A percentile compares a stretch with the other conserved stretches of the same genome.
phyloP scores from a whole-genome alignment of 163 green algal species.

The Chlorella variabilis region DNA sequence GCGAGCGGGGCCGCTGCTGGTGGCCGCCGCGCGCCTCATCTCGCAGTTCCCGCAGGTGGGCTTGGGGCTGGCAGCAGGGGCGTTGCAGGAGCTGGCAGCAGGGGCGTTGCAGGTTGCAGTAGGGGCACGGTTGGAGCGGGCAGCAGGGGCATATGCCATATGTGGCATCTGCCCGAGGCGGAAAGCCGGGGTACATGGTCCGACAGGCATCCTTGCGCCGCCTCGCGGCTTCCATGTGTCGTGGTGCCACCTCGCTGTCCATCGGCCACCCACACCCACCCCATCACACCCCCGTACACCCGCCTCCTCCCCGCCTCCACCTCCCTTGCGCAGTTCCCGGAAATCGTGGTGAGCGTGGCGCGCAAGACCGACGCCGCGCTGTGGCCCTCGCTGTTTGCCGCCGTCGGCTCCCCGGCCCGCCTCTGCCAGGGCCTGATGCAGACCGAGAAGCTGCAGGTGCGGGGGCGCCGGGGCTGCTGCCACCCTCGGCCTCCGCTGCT shows the following conservation, averaged over 20 bases:
- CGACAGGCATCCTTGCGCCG: no score
- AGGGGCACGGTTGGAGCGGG: no score
- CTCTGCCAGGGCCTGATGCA: conserved; percentile 78
- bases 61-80: no score
- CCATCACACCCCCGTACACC: background rate
- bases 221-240: no score
- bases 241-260: no score
- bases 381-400: conserved; percentile 90
- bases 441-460: conserved; percentile 58
- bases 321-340: conserved; percentile 45
- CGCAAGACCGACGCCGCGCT: conserved; percentile 90
- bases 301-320: background rate
- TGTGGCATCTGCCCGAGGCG: no score
- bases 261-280: background rate
- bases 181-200: no score
- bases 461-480: no score
- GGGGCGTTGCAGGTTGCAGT: no score
- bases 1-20: conserved; percentile 50
- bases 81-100: no score
- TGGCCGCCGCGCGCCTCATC: conserved; percentile 51
- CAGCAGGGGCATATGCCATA: no score
- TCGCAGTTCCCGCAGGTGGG: conserved; percentile 57
- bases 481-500: no score
- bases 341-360: conserved; percentile 85
- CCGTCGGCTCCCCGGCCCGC: conserved; percentile 72